Percentiles rank a stretch among this genome's conserved stretches.
These are phyloP conservation scores for Globisporangium splendens DNA, from an alignment of 352 stramenopile species.

Conservation along the genomic window DNA sequence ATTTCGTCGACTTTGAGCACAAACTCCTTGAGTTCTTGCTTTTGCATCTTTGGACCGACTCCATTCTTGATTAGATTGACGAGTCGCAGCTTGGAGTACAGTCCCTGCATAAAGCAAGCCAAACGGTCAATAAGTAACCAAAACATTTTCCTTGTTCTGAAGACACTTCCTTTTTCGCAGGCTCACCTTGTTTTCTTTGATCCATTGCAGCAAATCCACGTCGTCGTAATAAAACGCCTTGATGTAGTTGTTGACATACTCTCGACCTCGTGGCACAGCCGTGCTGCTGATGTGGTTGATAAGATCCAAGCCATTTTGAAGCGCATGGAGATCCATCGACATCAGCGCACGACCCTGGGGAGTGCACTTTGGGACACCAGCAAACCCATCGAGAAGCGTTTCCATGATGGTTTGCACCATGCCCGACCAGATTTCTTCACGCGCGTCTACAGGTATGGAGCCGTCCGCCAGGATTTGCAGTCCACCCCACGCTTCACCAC, in stretches of 20 bases:
- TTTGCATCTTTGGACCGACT: conserved; percentile 48
- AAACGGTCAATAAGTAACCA: no score
- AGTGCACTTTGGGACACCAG: conserved; percentile 85
- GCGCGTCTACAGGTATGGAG: conserved; percentile 57
- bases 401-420: conserved; percentile 88
- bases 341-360: conserved; percentile 95
- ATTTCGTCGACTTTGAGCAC: conserved; percentile 63
- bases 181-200: conserved; percentile 65
- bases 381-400: conserved; percentile 90
- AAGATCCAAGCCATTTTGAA: conserved; percentile 79
- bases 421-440: conserved; percentile 75
- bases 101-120: conserved; percentile 21
- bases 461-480: conserved; percentile 68
- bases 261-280: conserved; percentile 39
- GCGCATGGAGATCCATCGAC: conserved; percentile 94
- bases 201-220: conserved; percentile 80
- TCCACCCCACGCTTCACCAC: conserved; percentile 71
- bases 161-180: neutral
- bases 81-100: conserved; percentile 58
- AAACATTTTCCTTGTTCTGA: no score
- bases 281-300: conserved; percentile 75
- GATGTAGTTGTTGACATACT: conserved; percentile 81
- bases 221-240: conserved; percentile 90
- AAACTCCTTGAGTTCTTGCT: conserved; percentile 51
- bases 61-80: conserved; percentile 69